Evolutionary conservation across 2,329 filamentous ascomycete genomes (phyloP), one percentile per base, ranked within the genome.

Genomic region (Pseudocercospora crystallina): DNA sequence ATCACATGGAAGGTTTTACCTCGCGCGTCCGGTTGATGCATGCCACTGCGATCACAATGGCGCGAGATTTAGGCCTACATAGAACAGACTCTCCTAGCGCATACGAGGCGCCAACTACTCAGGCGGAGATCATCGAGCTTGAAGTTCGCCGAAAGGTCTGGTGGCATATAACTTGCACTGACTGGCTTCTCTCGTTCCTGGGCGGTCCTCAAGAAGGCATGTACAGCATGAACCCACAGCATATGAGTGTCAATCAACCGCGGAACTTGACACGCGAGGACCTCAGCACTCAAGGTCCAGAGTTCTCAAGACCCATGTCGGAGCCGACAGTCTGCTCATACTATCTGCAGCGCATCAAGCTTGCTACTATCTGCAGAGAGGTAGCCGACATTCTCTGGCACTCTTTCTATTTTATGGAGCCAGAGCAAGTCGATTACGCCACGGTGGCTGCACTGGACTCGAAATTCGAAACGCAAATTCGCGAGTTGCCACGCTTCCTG

Each of bases 251-350:
- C 26, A 64, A 69, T 1, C 55, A 63, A 26, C 75, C 73, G 1
- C 61, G 69, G 2, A 76, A 78, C 43, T 59, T 76, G 10, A 67
- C 73, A 17, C 73, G 76, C 39, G 61, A 65, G 2, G 66, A 71
- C 5, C 63, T 77, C 2, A 41, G 52, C 9, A 30, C 43, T n/a
- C 15, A 61, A 52, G 26, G 51, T 7, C 42, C 54, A 8, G 56
- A 59, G 2, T 58, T 62, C 5, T 56, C 63, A 5, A 51, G 57
- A 13, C 67, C 73, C 1, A 43, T 66, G 0, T 62, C 65, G 2
- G 63, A 69, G 11, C 72, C 73, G 8, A 77, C 75, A 0, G 60
- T 63, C 10, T 76, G 75, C 71, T 72, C 73, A 5, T 78, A 76
- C 49, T 72, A 70, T 17, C 59, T 76, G 5, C 65, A 71, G 31